Conservation (phyloP, 78 protist species). For the Capsaspora owczarzaki region DNA sequence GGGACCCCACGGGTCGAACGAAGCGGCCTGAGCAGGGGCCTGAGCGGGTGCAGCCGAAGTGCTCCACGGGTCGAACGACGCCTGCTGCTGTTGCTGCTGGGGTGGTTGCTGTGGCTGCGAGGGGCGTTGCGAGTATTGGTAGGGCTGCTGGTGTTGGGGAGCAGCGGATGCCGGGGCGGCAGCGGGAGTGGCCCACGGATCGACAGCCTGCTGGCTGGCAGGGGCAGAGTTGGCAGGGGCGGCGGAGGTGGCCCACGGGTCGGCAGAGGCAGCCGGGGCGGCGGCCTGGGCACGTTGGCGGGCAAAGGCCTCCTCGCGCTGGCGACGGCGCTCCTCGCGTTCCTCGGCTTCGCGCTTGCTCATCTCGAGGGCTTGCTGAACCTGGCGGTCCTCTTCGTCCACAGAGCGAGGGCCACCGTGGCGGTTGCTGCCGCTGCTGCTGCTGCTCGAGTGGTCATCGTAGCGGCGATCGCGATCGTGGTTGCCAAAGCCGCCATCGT, state of each 20-base stretch:
- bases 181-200: not conserved
- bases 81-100: not conserved
- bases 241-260: not conserved
- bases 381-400: constrained; percentile 13
- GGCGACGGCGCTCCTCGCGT: constrained; percentile 4
- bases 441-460: not conserved
- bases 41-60: not conserved
- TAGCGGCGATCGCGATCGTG: not conserved
- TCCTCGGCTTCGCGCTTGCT: constrained; percentile 18
- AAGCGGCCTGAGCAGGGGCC: not conserved
- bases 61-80: not conserved
- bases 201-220: not conserved
- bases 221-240: not conserved
- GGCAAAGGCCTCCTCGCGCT: not conserved
- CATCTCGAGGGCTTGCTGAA: constrained; percentile 13
- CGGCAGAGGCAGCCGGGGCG: not conserved
- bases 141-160: not conserved
- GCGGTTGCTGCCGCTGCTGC: not conserved
- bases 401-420: not conserved
- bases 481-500: not conserved
- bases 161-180: not conserved
- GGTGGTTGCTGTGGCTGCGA: not conserved
- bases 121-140: not conserved
- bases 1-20: not conserved
- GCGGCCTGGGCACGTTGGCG: not conserved